These are phyloP conservation scores for Parietaria judaica DNA, from an alignment of 306 rosid genomes.

Conservation along the genomic window DNA sequence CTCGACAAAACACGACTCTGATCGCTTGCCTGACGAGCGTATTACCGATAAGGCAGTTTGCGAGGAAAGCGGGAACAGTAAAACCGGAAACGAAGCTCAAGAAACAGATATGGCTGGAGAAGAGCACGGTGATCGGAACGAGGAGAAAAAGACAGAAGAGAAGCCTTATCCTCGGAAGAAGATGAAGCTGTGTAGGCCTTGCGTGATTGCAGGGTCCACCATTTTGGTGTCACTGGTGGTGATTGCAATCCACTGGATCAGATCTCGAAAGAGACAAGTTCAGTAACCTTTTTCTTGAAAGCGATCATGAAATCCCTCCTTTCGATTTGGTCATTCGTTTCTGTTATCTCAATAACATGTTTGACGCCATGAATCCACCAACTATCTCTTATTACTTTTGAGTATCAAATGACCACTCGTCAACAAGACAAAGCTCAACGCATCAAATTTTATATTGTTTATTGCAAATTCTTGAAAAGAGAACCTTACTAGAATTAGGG, in stretches of 20 bases:
- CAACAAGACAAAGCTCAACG: too few species aligned
- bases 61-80: constrained; percentile 8
- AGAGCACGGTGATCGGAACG: neutral
- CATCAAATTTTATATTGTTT: too few species aligned
- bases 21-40: constrained; percentile 4
- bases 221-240: constrained; percentile 34
- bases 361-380: neutral
- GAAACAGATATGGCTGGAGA: neutral
- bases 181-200: constrained; percentile 27
- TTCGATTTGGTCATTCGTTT: constrained; percentile 1
- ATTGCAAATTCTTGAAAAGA: too few species aligned
- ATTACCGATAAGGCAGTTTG: neutral
- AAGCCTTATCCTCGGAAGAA: constrained; percentile 3
- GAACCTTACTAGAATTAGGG: neutral
- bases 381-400: neutral
- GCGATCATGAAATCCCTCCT: neutral
- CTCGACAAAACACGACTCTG: neutral
- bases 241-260: constrained; percentile 24
- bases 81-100: neutral
- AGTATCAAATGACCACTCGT: too few species aligned
- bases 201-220: constrained; percentile 49
- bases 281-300: neutral
- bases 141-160: constrained; percentile 16
- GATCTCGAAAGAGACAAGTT: constrained; percentile 26
- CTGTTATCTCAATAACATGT: neutral